Evolutionary conservation across 768 basidiomycete species (phyloP), one percentile per base, ranked within the genome.

Genomic region (Lepiota subincarnata): DNA sequence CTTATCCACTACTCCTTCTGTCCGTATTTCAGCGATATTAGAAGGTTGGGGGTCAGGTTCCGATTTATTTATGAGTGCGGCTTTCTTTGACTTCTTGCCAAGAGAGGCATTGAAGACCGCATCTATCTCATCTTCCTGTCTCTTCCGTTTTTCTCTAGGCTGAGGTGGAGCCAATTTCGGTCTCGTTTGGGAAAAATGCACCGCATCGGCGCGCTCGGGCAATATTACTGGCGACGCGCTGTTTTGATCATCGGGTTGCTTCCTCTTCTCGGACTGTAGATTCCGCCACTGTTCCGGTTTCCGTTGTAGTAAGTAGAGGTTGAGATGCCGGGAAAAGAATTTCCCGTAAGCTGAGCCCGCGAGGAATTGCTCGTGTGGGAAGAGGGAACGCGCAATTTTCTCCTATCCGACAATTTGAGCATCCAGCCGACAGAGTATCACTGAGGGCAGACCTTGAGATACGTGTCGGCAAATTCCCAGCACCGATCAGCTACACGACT

Each of bases 391-490:
- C 1, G 88, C 94, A 50, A 99, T 91, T 68, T 95, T 96, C 71
- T 97, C 94, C 92, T 96, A 59, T 16, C 18, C 24, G 38, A 49
- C 37, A 26, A 46, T 36, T 24, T 55, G 46, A 42, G 16, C 57
- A 35, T 61, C 37, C 57, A 10, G 8, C 31, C 7, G 31, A 50
- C 39, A 8, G 20, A 43, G 19, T 8, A 39, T 14, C 12, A 24
- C 31, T 54, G 18, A 13, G 42, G 8, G 64, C 76, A 19, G 56
- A 94, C 93, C 75, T 89, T 94, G 59, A 97, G 78, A 69, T 89
- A 98, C 0, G 91, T 86, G 70, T 99, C 97, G n/a, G 89, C 86
- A 57, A 81, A 83, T 1, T 78, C 82, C 92, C 93, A 98, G 59
- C 88, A 90, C n/a, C 87, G 83, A 62, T 95, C 96, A 4, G 82